These are phyloP conservation scores for Canna indica DNA, from an alignment of 176 grass and related monocot species.

Conservation along the genomic window DNA sequence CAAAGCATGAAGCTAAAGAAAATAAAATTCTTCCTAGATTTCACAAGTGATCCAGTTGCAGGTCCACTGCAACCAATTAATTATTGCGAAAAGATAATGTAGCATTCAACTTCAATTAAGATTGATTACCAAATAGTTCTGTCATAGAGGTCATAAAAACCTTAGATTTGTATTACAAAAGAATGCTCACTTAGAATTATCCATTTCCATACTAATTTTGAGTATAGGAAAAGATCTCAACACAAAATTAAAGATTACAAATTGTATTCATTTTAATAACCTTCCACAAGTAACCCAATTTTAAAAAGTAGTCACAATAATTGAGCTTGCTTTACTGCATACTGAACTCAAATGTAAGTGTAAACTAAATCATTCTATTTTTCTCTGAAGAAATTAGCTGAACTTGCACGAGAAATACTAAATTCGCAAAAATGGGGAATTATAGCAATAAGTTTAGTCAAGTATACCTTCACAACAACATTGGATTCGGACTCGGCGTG, in stretches of 20 bases:
- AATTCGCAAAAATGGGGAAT: neutral
- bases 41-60: neutral
- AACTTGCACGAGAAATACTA: neutral
- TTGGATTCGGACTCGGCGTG: slow-evolving; percentile 72
- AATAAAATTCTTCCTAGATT: too few species aligned
- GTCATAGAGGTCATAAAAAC: neutral
- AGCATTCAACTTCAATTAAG: neutral
- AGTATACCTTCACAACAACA: slow-evolving; percentile 51
- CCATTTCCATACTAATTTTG: neutral
- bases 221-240: too few species aligned
- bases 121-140: neutral
- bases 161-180: neutral
- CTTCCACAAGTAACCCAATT: too few species aligned
- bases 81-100: neutral
- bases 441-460: neutral
- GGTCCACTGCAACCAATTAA: neutral
- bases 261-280: too few species aligned
- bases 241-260: too few species aligned
- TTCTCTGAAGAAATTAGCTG: too few species aligned
- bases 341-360: too few species aligned
- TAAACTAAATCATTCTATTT: too few species aligned
- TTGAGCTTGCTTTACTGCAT: too few species aligned
- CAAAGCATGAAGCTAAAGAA: neutral
- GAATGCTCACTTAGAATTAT: neutral
- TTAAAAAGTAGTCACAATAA: too few species aligned